Percentiles rank a stretch among this genome's conserved stretches.
Conservation (phyloP, 2,329 filamentous ascomycete genomes). For the Botrytis aclada region DNA sequence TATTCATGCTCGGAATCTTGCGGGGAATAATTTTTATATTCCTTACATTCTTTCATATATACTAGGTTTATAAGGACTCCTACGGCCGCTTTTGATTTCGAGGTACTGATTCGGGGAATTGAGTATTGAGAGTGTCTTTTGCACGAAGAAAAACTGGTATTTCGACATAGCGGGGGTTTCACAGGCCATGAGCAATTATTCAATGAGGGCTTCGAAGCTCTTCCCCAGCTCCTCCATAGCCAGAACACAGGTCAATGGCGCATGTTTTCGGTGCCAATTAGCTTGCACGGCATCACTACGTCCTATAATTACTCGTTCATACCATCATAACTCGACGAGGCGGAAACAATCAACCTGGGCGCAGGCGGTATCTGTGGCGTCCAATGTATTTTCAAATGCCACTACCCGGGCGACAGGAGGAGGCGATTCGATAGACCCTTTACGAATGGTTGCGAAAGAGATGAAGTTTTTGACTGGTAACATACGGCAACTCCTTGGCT, state of each 20-base stretch:
- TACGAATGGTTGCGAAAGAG: conserved; percentile 89
- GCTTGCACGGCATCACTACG: conserved; percentile 19
- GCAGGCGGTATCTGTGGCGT: conserved; percentile 67
- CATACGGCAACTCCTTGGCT: conserved; percentile 87
- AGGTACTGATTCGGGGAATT: not conserved
- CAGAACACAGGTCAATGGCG: conserved; percentile 40
- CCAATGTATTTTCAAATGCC: conserved; percentile 68
- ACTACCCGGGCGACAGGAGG: conserved; percentile 56
- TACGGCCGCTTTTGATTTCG: not conserved
- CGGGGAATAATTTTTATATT: conserved; percentile 22
- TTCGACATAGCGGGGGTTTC: conserved; percentile 7
- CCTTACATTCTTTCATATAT: conserved; percentile 8
- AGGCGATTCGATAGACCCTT: conserved; percentile 76
- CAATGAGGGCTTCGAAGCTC: conserved; percentile 49
- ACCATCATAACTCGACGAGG: conserved; percentile 41
- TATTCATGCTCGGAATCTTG: conserved; percentile 25
- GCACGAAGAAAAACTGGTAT: not conserved
- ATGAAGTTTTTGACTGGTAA: conserved; percentile 95
- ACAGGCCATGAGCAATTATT: conserved; percentile 52
- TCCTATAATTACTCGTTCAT: conserved; percentile 25
- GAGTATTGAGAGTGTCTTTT: not conserved
- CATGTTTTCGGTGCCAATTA: conserved; percentile 43
- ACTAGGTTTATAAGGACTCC: not conserved
- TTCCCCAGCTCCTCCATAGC: conserved; percentile 38
- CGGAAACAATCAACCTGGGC: conserved; percentile 66